Percentiles rank a stretch among this genome's conserved stretches.
Evolutionary conservation across 345 rosid genomes (phyloP).

Genomic region (Geranium rotundifolium): DNA sequence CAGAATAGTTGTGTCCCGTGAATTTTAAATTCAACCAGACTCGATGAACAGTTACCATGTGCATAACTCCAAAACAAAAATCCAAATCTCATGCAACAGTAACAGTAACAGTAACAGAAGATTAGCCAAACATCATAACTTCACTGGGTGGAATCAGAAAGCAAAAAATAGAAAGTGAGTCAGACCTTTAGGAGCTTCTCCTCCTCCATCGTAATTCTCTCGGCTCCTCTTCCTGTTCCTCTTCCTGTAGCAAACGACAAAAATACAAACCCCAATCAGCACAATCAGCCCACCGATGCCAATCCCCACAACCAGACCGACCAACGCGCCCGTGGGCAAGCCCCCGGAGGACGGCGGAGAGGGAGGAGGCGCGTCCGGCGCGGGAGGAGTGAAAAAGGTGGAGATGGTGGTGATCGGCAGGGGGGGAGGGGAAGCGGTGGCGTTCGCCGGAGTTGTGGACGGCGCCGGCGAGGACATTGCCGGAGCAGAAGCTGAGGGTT

Average conservation of each 20-base stretch:
- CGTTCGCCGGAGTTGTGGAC: constrained; percentile 2
- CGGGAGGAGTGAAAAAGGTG: constrained; percentile 7
- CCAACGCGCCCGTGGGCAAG: constrained; percentile 20
- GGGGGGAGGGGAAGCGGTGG: constrained; percentile 7
- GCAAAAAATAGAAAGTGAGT: not conserved
- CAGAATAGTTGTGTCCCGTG: not conserved
- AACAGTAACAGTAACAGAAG: not conserved
- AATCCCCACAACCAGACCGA: constrained; percentile 20
- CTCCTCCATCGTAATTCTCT: constrained; percentile 3
- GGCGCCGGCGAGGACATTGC: constrained; percentile 18
- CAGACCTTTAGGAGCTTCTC: constrained; percentile 19
- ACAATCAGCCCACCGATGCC: constrained; percentile 22
- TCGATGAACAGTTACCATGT: not conserved
- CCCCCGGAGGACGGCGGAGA: constrained; percentile 1
- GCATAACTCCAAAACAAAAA: not conserved
- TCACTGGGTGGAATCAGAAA: not conserved
- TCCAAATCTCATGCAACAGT: not conserved
- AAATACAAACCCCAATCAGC: constrained; percentile 22
- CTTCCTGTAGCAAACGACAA: constrained; percentile 17
- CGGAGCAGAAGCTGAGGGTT: not conserved
- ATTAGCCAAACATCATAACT: not conserved
- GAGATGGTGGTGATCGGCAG: constrained; percentile 9
- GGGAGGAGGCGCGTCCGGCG: not conserved
- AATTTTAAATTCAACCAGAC: not conserved
- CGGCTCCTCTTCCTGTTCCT: constrained; percentile 16